phyloP scores from a whole-genome alignment of 2,329 filamentous ascomycete genomes.

The Neurospora sp. region DNA sequence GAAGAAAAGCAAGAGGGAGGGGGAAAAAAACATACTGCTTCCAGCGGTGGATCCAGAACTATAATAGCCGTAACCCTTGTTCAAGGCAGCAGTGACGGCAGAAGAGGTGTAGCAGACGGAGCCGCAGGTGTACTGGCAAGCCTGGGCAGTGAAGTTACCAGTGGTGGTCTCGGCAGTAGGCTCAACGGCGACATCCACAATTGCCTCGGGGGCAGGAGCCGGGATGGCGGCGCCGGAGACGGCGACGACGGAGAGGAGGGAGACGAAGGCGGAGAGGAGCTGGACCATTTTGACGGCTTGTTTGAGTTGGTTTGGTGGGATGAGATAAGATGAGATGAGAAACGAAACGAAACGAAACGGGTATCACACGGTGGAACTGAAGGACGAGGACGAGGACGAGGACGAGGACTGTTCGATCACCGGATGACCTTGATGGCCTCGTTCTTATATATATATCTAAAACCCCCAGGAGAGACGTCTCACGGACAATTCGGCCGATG shows the following conservation, averaged over 20 bases:
- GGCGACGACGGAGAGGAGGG: conserved; percentile 7
- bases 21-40: conserved; percentile 10
- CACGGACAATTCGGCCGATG: neutral
- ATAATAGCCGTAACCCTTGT: conserved; percentile 24
- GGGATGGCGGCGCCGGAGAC: conserved; percentile 10
- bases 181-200: conserved; percentile 15
- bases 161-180: conserved; percentile 2
- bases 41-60: conserved; percentile 16
- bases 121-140: conserved; percentile 28
- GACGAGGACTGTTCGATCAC: neutral
- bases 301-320: neutral
- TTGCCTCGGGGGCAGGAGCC: conserved; percentile 11
- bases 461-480: neutral
- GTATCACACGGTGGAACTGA: neutral
- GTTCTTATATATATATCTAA: neutral
- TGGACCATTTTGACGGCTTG: neutral
- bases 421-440: neutral
- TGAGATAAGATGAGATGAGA: neutral
- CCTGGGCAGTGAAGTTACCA: neutral
- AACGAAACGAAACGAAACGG: neutral
- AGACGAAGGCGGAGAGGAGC: conserved; percentile 11
- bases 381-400: neutral
- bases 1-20: neutral
- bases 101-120: conserved; percentile 26
- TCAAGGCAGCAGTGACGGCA: conserved; percentile 24